A percentile compares a stretch with the other conserved stretches of the same genome.
phyloP scores from a whole-genome alignment of 2,329 filamentous ascomycete species.

The Alternaria sp. region DNA sequence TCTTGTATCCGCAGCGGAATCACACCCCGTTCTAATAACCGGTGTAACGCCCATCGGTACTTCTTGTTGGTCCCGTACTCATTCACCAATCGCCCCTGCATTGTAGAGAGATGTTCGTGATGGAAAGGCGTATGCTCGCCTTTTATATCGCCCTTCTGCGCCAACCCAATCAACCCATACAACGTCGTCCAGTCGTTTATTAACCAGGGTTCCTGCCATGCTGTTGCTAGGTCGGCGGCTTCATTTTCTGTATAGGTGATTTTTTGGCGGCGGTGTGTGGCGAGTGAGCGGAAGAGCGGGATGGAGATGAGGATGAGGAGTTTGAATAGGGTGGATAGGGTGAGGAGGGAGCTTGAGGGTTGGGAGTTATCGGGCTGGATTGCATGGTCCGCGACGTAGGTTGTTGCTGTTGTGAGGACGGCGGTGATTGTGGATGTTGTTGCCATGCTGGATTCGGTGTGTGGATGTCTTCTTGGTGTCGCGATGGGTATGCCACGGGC shows the following conservation, averaged over 20 bases:
- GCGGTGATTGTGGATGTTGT: neutral
- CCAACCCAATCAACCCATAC: neutral
- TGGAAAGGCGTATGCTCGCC: neutral
- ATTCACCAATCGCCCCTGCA: neutral
- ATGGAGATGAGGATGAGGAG: neutral
- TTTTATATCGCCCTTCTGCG: neutral
- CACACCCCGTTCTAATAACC: neutral
- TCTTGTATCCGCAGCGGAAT: constrained; percentile 1
- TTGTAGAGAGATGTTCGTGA: neutral
- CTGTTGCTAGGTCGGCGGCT: neutral
- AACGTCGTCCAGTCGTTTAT: neutral
- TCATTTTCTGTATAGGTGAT: accelerated
- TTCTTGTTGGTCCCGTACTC: neutral
- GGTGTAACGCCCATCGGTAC: neutral
- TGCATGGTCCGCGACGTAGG: neutral
- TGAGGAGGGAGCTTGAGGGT: neutral
- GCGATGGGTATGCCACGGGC: too few relatives aligned
- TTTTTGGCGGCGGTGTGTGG: neutral
- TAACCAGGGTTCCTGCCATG: neutral
- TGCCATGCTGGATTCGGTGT: neutral
- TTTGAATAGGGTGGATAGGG: neutral
- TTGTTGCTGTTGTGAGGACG: neutral
- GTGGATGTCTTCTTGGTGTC: neutral
- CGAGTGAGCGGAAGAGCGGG: neutral
- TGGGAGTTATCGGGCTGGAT: neutral